Percentiles rank a stretch among this genome's conserved stretches.
These are phyloP conservation scores for Neurospora pannonica DNA, from an alignment of 495 filamentous ascomycete genomes.

Conservation along the genomic window DNA sequence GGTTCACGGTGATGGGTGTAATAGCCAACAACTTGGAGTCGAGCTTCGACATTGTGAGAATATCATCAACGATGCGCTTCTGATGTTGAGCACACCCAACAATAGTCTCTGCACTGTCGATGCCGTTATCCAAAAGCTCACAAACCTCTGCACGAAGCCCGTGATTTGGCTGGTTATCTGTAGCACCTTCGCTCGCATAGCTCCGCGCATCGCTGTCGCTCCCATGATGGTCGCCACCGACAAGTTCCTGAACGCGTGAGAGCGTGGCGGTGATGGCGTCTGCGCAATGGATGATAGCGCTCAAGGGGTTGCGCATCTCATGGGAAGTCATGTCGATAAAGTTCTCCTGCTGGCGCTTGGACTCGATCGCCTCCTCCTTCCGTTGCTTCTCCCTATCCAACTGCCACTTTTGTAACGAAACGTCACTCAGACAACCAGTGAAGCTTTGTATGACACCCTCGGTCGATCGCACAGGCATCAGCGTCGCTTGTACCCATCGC, in stretches of 20 bases:
- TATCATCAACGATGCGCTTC: conserved; percentile 71
- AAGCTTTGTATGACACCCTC: conserved; percentile 25
- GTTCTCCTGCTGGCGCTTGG: conserved; percentile 47
- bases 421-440: conserved; percentile 30
- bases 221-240: conserved; percentile 3
- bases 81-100: conserved; percentile 67
- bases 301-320: conserved; percentile 69
- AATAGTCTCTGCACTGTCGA: conserved; percentile 70
- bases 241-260: conserved; percentile 19
- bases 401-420: conserved; percentile 30
- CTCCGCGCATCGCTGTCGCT: neutral
- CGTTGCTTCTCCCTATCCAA: conserved; percentile 27
- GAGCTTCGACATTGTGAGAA: conserved; percentile 69
- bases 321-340: conserved; percentile 75
- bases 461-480: conserved; percentile 24
- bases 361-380: conserved; percentile 36
- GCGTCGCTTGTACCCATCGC: conserved; percentile 24
- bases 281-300: conserved; percentile 61
- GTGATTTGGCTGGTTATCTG: neutral
- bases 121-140: conserved; percentile 39
- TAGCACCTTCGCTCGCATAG: neutral
- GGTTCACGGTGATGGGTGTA: conserved; percentile 56
- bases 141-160: conserved; percentile 12
- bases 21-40: conserved; percentile 63
- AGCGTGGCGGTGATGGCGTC: conserved; percentile 39